Conservation (phyloP, 345 rosid species). For the Reutealis trisperma region DNA sequence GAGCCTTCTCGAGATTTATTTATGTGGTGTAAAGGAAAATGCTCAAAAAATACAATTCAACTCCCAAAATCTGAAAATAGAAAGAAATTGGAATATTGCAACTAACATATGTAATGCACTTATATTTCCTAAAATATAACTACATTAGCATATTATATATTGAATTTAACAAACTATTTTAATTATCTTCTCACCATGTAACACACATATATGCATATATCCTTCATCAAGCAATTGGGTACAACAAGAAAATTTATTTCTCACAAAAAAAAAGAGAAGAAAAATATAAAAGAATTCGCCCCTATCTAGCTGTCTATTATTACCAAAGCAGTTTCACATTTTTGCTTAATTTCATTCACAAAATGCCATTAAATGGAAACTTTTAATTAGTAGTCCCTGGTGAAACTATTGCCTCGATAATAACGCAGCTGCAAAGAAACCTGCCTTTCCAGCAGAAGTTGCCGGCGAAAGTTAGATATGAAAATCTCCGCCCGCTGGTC, state of each 20-base stretch:
- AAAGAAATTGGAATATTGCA: no score
- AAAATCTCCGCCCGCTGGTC: slow-evolving; percentile 29
- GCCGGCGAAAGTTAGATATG: slow-evolving; percentile 27
- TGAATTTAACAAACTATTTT: no score
- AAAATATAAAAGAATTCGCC: no score
- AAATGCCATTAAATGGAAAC: not conserved
- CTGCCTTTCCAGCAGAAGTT: slow-evolving; percentile 30
- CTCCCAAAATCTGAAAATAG: no score
- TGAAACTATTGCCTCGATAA: slow-evolving; percentile 10
- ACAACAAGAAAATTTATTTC: not conserved
- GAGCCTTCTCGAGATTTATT: no score
- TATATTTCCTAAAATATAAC: no score
- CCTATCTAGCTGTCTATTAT: not conserved
- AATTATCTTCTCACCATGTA: no score
- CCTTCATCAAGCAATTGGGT: not conserved
- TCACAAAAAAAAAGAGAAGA: not conserved
- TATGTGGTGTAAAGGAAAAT: no score
- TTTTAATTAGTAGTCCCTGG: not conserved
- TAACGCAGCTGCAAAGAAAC: slow-evolving; percentile 26
- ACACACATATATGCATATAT: no score
- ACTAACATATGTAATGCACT: no score
- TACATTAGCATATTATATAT: no score
- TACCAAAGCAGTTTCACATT: not conserved
- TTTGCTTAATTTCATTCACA: not conserved
- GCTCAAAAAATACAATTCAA: no score